These are phyloP conservation scores for Boletus speciosus DNA, from an alignment of 768 basidiomycete genomes.

Conservation along the genomic window DNA sequence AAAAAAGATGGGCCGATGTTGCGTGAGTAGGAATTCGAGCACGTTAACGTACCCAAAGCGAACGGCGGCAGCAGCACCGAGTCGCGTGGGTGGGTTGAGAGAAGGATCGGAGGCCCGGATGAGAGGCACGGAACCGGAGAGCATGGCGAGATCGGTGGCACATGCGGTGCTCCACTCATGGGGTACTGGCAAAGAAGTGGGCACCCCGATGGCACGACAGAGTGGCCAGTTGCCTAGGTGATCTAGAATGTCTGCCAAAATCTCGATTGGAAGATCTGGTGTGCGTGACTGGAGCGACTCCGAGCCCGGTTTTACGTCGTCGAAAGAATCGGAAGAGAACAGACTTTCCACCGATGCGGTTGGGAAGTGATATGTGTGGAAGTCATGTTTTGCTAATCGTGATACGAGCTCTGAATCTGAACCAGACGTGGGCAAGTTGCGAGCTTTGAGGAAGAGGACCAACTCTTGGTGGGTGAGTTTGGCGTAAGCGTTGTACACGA, in stretches of 20 bases:
- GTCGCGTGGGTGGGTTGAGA: constrained; percentile 58
- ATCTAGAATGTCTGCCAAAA: constrained; percentile 74
- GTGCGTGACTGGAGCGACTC: constrained; percentile 33
- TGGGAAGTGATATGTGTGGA: constrained; percentile 65
- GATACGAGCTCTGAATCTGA: constrained; percentile 62
- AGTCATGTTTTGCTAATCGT: constrained; percentile 70
- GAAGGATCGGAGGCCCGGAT: constrained; percentile 60
- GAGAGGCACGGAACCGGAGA: constrained; percentile 56
- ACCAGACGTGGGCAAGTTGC: constrained; percentile 65
- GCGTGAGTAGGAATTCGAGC: constrained; percentile 68
- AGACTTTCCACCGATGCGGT: constrained; percentile 30
- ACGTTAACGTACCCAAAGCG: constrained; percentile 75
- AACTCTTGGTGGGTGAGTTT: constrained; percentile 66
- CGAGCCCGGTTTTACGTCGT: constrained; percentile 20
- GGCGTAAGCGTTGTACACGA: constrained; percentile 67
- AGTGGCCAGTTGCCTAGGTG: constrained; percentile 85
- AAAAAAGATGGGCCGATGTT: constrained; percentile 62
- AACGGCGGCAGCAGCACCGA: constrained; percentile 63
- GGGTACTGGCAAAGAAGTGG: constrained; percentile 63
- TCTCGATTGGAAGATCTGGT: constrained; percentile 71
- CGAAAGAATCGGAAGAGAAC: constrained; percentile 21
- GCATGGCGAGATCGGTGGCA: constrained; percentile 65
- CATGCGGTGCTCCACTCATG: constrained; percentile 71
- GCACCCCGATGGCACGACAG: constrained; percentile 69
- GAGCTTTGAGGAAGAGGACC: constrained; percentile 69